Evolutionary conservation across 768 basidiomycete species (phyloP).

Genomic region (Rubroboletus satanas): DNA sequence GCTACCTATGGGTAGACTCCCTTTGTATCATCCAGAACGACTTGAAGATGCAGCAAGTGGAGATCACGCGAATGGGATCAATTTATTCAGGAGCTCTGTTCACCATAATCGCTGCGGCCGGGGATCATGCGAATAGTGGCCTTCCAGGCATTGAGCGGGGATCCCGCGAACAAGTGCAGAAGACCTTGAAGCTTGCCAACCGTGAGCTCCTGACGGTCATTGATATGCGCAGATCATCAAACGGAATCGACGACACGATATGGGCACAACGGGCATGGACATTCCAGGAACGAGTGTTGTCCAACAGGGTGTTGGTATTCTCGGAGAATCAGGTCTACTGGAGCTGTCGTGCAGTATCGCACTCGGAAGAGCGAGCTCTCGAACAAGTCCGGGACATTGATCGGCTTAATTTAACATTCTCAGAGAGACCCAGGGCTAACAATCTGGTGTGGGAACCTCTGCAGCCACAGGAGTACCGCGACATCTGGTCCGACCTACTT

Average conservation of each 20-base stretch:
- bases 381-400: slow-evolving; percentile 1
- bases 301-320: slow-evolving; percentile 16
- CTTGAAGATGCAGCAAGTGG: slow-evolving; percentile 10
- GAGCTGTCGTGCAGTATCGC: slow-evolving; percentile 6
- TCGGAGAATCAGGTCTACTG: slow-evolving; percentile 18
- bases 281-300: slow-evolving; percentile 18
- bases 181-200: slow-evolving; percentile 4
- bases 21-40: slow-evolving; percentile 24
- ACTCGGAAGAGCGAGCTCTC: slow-evolving; percentile 14
- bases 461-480: neutral
- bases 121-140: slow-evolving; percentile 7
- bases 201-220: slow-evolving; percentile 13
- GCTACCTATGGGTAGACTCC: slow-evolving; percentile 27
- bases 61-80: slow-evolving; percentile 20
- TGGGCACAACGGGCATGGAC: slow-evolving; percentile 20
- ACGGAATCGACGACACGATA: neutral
- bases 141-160: slow-evolving; percentile 5
- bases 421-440: neutral
- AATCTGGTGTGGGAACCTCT: neutral
- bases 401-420: neutral
- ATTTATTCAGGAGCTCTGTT: slow-evolving; percentile 19
- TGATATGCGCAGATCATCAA: neutral
- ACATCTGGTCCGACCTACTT: neutral
- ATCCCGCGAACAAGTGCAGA: slow-evolving; percentile 7
- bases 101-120: slow-evolving; percentile 19